These are phyloP conservation scores for Didymella arachidicola DNA, from an alignment of 2,329 filamentous ascomycete species.

Conservation along the genomic window DNA sequence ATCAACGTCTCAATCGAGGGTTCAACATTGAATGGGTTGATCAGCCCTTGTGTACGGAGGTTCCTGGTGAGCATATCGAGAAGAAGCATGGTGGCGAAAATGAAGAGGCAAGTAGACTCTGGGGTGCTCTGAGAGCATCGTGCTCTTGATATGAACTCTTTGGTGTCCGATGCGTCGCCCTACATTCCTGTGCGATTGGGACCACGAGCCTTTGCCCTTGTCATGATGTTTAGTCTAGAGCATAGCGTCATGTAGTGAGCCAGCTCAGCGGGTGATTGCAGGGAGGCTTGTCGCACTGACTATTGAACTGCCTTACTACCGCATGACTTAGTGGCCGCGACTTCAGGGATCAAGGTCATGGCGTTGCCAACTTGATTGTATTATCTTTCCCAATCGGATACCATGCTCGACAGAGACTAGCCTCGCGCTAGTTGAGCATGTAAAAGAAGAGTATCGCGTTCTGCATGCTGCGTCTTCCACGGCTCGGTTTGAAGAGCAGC, in stretches of 20 bases:
- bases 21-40: background rate
- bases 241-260: slow-evolving; percentile 2
- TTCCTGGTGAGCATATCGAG: slow-evolving; percentile 1
- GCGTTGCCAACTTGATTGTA: background rate
- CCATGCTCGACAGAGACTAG: background rate
- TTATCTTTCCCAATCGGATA: background rate
- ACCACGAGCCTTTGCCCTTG: slow-evolving; percentile 13
- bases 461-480: background rate
- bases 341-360: background rate
- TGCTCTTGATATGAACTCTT: slow-evolving; percentile 6
- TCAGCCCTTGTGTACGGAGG: background rate
- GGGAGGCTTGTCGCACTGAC: slow-evolving; percentile 1
- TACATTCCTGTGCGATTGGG: slow-evolving; percentile 16
- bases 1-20: background rate
- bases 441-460: background rate
- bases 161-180: background rate
- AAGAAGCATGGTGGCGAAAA: background rate
- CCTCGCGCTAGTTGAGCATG: background rate
- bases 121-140: background rate
- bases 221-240: slow-evolving; percentile 3
- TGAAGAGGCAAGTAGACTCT: background rate
- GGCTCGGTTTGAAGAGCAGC: background rate
- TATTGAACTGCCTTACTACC: background rate
- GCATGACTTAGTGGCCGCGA: background rate
- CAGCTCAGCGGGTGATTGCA: background rate